Base-by-base conservation (phyloP, 2,329 filamentous ascomycete species). In the Rutstroemia sp. region DNA sequence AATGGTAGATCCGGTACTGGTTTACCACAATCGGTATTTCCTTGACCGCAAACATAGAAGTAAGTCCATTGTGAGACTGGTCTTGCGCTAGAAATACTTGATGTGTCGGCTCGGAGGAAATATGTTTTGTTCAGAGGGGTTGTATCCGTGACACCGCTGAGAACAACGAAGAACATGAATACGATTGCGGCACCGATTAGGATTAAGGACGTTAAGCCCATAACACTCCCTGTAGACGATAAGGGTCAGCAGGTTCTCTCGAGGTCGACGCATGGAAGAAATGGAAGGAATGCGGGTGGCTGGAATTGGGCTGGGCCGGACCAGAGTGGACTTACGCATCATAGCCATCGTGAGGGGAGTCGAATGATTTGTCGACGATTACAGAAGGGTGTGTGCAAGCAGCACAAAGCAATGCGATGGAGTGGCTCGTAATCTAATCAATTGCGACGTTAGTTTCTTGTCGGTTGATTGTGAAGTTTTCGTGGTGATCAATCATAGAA, bases 1-100 rank as follows among this genome's bases (percentile, higher is more conserved):
- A 94, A 68, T 73, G 89, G 73, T 69, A 86, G 66, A 72, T 84
- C 87, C 19, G 84, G 78, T 17, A 82, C 78, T 2, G 81, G 71
- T 1, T 67, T 67, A 58, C 83, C 80, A 73, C 90, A 96, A 72
- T 87, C 73, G 51, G 76, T 76, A 69, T 84, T 81, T 60, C 74
- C 74, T 30, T 76, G 76, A 52, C 84, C 82, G 74, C 92, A 95
- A 60, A 95, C 77, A 71, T 88, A 86, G 78, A 95, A 94, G 74
- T 87, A 95, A 38, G 91, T 95, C 92, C 92, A 97, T 74, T 92
- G 85, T 12, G 89, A 86, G 17, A 79, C 65, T 51, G 77, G 60
- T 52, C 85, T 59, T 16, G 89, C 86, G 48, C 85, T 84, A 3
- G 80, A 76, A 67, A 95, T 91, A 67, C 78, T 82, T 34, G 74